Conservation (phyloP, 352 stramenopile species). For the Phytophthora hybrid region DNA sequence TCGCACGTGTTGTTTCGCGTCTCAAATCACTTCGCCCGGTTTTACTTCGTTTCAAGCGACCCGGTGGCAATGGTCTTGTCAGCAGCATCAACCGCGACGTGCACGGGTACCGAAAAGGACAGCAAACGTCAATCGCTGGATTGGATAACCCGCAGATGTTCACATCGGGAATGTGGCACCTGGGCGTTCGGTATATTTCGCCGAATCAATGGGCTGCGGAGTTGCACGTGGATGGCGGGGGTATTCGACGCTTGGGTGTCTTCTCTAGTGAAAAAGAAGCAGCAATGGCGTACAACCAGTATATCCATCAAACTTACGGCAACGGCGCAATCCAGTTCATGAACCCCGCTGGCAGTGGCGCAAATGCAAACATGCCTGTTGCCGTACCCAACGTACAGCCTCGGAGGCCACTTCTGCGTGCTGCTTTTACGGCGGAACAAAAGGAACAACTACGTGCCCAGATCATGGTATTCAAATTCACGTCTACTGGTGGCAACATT, state of each 20-base stretch:
- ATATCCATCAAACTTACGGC: constrained; percentile 88
- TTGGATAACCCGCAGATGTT: constrained; percentile 84
- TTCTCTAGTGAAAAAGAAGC: constrained; percentile 80
- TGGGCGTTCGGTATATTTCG: constrained; percentile 82
- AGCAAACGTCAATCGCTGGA: constrained; percentile 65
- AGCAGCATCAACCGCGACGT: constrained; percentile 48
- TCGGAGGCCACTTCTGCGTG: constrained; percentile 55
- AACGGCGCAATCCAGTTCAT: constrained; percentile 85
- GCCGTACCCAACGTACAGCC: constrained; percentile 61
- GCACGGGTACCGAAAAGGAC: constrained; percentile 66
- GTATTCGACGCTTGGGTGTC: constrained; percentile 80
- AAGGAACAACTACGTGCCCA: constrained; percentile 90
- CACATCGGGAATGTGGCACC: constrained; percentile 83
- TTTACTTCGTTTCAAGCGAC: constrained; percentile 80
- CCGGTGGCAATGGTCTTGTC: constrained; percentile 49
- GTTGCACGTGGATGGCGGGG: constrained; percentile 83
- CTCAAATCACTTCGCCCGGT: constrained; percentile 85
- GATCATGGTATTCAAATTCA: constrained; percentile 94
- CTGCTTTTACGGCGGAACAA: constrained; percentile 81
- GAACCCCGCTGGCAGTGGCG: constrained; percentile 71
- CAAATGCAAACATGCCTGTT: constrained; percentile 51
- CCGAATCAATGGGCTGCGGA: constrained; percentile 85
- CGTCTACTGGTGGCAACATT: constrained; percentile 81
- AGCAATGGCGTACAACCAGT: constrained; percentile 87
- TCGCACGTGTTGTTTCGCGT: constrained; percentile 80